Base-by-base conservation (phyloP, 2,329 filamentous ascomycete species). In the Polytolypa hystricis region DNA sequence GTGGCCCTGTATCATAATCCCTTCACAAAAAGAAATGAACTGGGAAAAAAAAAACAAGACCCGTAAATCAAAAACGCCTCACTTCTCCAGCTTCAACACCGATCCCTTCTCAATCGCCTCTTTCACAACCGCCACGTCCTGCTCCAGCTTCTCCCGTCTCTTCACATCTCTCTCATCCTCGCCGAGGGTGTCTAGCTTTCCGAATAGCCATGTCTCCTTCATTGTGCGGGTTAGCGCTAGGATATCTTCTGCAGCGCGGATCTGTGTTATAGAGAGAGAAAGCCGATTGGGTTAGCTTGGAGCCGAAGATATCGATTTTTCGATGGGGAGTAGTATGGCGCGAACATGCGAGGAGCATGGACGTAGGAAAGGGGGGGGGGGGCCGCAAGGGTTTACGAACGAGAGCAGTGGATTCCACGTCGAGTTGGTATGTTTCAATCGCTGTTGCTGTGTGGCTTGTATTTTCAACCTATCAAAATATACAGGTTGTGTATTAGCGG, bases 161-260 rank as follows among this genome's bases (percentile, higher is more conserved):
- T 63, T 48, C 8, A 56, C 47, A 35, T 65, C 59, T 14, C 55
- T 48, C 20, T 60, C 58, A 27, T 63, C 54, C 38, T 60, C 58
- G 10, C 61, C 66, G 2, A 79, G 52, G 0, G 73, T 77, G 39
- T 78, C 67, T 29, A 81, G 62, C 39, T 73, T 72, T 3, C 77
- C 77, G 47, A 79, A 79, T 4, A 80, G 61, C 77, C 77, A 81
- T 15, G 74, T 64, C 50, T 81, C 77, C 51, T 81, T 79, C 57
- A 81, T 62, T 17, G 70, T 66, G 15, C 77, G 69, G 17, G 73
- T 76, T 10, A 81, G 54, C 9, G 68, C 66, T 40, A 77, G 65
- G 8, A 79, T 62, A 37, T 79, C 75, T 57, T 81, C 76, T 10
- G 71, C 70, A 1, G 73, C 69, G 39, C 72, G 70, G 43, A 79